phyloP scores from a whole-genome alignment of 2,329 filamentous ascomycete genomes.

The Arachnomyces sp. region DNA sequence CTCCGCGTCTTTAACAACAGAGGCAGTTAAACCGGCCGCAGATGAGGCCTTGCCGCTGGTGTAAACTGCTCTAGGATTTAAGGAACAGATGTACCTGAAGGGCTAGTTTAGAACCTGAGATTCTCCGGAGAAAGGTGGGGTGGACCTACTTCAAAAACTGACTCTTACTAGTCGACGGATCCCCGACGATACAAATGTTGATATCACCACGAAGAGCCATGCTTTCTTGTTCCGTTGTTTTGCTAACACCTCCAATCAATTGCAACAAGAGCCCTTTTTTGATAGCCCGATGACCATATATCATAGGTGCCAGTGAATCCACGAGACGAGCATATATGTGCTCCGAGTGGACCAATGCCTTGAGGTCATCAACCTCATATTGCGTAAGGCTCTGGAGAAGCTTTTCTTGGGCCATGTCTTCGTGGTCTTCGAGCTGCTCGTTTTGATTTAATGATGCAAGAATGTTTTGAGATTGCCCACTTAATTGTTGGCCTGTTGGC shows the following conservation, averaged over 20 bases:
- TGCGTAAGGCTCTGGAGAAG: constrained; percentile 79
- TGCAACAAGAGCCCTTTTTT: constrained; percentile 95
- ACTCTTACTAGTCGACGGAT: constrained; percentile 94
- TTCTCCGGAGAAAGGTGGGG: background rate
- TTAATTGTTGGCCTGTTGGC: constrained; percentile 59
- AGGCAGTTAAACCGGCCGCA: constrained; percentile 91
- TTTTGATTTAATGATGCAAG: constrained; percentile 74
- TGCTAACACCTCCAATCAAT: constrained; percentile 90
- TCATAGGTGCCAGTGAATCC: constrained; percentile 89
- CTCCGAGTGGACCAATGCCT: constrained; percentile 87
- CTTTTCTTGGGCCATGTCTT: constrained; percentile 80
- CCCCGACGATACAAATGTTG: constrained; percentile 97
- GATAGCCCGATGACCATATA: constrained; percentile 94
- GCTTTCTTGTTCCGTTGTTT: constrained; percentile 74
- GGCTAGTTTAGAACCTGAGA: constrained; percentile 2
- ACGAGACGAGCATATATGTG: constrained; percentile 92
- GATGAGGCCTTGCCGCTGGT: constrained; percentile 97
- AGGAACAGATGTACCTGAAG: constrained; percentile 75
- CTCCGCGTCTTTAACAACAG: constrained; percentile 95
- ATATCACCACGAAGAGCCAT: constrained; percentile 96
- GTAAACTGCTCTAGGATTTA: constrained; percentile 93
- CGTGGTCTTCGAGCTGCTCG: constrained; percentile 60
- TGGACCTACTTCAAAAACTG: constrained; percentile 74
- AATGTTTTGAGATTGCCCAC: constrained; percentile 73
- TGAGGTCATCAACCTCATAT: constrained; percentile 83